Evolutionary conservation across 2,329 filamentous ascomycete species (phyloP), one percentile per base, ranked within the genome.

Genomic region (Drechslerella coelobrocha): DNA sequence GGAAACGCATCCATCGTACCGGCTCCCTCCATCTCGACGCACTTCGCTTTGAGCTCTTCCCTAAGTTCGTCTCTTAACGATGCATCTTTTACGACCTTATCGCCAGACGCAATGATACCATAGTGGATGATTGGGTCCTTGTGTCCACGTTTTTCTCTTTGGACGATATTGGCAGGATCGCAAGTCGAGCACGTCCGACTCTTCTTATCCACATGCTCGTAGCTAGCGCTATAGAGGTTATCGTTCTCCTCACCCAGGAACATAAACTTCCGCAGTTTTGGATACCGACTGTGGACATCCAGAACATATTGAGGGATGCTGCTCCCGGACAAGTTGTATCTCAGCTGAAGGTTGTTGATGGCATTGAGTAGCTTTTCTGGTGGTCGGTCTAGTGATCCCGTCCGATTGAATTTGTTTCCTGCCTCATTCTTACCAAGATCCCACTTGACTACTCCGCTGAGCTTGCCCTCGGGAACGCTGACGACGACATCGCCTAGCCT

Each of bases 401-500:
- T 50, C 17, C 43, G 41, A 24, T 52, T 39, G 19, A 61, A 43
- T 7, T 26, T 53, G 24, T 23, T 21, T 19, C 37, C 57, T 27
- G 24, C 48, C 12, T 51, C 47, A 19, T 29, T 34, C 14, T 45
- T 52, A 1, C 47, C 47, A 1, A 61, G 6, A 19, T 53, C 47
- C 59, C 59, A 61, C 21, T 54, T 37, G 19, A 54, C 48, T 2
- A 61, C 59, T 1, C 48, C 59, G n/a, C 7, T 21, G 29, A 53
- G 34, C 39, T 54, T n/a, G 5, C 23, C 37, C 2, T 53, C 23
- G 10, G 59, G 59, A 5, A 50, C 29, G 12, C 59, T 37, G 1
- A 61, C 59, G 4, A 61, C 59, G 14, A 61, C 59, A 54, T 61
- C 59, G 2, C 59, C 59, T 1, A 61, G 23, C 17, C 59, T 53